Evolutionary conservation across 371 early-diverging fungal species (phyloP).

Genomic region (Rhizopus delemar): DNA sequence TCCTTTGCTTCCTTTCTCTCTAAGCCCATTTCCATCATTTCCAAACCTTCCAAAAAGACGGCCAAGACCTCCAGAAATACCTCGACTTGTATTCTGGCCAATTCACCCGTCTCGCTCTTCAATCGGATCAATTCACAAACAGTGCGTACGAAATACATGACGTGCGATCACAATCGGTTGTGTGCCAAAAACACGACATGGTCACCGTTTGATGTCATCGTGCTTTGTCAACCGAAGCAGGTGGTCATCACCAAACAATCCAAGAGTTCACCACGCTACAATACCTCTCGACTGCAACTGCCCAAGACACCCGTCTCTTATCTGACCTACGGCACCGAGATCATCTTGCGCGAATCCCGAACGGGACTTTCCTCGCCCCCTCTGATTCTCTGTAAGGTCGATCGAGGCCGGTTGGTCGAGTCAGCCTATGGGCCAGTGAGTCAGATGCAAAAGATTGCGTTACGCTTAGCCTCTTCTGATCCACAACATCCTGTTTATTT

Average conservation of each 20-base stretch:
- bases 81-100: slow-evolving; percentile 72
- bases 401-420: slow-evolving; percentile 68
- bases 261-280: not conserved
- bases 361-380: slow-evolving; percentile 70
- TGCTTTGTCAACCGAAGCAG: slow-evolving; percentile 51
- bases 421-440: slow-evolving; percentile 72
- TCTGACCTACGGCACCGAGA: slow-evolving; percentile 76
- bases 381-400: slow-evolving; percentile 79
- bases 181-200: slow-evolving; percentile 78
- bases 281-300: not conserved
- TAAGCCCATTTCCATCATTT: slow-evolving; percentile 74
- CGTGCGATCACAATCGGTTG: slow-evolving; percentile 49
- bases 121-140: slow-evolving; percentile 89
- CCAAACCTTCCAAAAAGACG: slow-evolving; percentile 87
- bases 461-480: slow-evolving; percentile 52
- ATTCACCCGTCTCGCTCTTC: slow-evolving; percentile 69
- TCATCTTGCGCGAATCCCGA: slow-evolving; percentile 67
- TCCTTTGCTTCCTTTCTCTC: slow-evolving; percentile 66
- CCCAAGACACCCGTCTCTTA: slow-evolving; percentile 34
- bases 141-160: slow-evolving; percentile 82
- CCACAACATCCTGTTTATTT: slow-evolving; percentile 23
- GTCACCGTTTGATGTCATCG: slow-evolving; percentile 75
- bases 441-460: slow-evolving; percentile 86
- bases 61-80: slow-evolving; percentile 73
- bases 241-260: slow-evolving; percentile 5